These are phyloP conservation scores for Acacia acuminata DNA, from an alignment of 306 rosid genomes.

Conservation along the genomic window DNA sequence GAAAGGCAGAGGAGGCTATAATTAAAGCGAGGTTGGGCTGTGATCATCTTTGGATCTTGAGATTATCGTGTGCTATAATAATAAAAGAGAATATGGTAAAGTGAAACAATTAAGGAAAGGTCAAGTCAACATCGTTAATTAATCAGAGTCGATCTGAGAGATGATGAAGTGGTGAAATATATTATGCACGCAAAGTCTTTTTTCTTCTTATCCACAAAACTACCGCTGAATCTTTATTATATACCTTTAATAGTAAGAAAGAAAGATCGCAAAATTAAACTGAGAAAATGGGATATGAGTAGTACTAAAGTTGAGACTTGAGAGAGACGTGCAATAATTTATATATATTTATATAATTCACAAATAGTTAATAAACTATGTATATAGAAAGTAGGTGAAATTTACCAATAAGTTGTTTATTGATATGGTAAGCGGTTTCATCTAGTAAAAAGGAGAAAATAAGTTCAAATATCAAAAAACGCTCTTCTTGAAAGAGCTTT, in stretches of 20 bases:
- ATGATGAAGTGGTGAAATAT: not conserved
- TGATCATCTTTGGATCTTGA: conserved; percentile 15
- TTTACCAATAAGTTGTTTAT: too few relatives aligned
- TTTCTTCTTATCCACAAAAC: not conserved
- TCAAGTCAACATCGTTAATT: not conserved
- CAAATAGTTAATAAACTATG: not conserved
- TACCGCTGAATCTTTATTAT: not conserved
- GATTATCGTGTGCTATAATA: not conserved
- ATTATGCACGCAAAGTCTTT: not conserved
- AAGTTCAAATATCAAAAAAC: too few relatives aligned
- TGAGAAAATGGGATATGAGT: not conserved
- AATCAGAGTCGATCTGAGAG: too few relatives aligned
- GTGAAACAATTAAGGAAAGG: not conserved
- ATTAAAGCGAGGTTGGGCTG: not conserved
- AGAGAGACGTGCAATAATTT: too few relatives aligned
- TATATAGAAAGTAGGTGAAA: too few relatives aligned
- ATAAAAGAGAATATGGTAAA: conserved; percentile 23
- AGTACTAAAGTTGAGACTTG: not conserved
- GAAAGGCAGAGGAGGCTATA: not conserved
- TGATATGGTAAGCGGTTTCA: too few relatives aligned
- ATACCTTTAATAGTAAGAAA: too few relatives aligned
- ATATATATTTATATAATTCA: not conserved
- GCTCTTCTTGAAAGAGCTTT: too few relatives aligned
- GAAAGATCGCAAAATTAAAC: not conserved
- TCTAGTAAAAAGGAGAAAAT: too few relatives aligned